Conservation (phyloP, 164 flowering plant species). For the Kingdonia uniflora region DNA sequence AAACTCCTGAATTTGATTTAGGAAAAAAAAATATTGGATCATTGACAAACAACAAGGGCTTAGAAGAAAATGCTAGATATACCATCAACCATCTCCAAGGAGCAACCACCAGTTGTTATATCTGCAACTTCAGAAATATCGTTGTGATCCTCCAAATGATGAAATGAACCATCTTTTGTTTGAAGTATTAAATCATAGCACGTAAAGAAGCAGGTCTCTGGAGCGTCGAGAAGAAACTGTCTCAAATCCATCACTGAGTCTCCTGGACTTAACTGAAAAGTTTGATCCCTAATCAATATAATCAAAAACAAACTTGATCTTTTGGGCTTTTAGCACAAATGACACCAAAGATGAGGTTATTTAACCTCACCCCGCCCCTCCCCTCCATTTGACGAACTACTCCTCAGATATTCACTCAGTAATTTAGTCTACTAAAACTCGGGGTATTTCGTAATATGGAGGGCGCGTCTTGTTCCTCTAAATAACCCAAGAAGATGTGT, state of each 20-base stretch:
- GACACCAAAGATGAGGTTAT: too few relatives aligned
- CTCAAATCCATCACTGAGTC: conserved; percentile 97
- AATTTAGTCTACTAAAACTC: too few relatives aligned
- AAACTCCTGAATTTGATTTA: too few relatives aligned
- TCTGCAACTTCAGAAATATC: conserved; percentile 97
- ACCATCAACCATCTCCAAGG: conserved; percentile 95
- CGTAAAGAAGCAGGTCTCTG: conserved; percentile 86
- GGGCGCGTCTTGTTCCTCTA: too few relatives aligned
- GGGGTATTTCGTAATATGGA: too few relatives aligned
- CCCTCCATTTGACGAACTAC: too few relatives aligned
- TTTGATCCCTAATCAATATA: background rate
- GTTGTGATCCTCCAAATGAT: conserved; percentile 83
- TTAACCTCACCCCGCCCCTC: too few relatives aligned
- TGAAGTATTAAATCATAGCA: conserved; percentile 88
- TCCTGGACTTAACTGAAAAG: conserved; percentile 82
- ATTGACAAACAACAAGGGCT: background rate
- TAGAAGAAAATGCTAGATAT: conserved; percentile 8
- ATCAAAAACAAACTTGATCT: too few relatives aligned
- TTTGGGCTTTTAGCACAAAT: too few relatives aligned
- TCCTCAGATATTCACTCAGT: too few relatives aligned
- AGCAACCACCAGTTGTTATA: conserved; percentile 80
- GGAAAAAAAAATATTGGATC: background rate
- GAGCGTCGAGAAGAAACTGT: conserved; percentile 97
- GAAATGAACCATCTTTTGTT: conserved; percentile 71
- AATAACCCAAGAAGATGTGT: too few relatives aligned